A percentile compares a stretch with the other conserved stretches of the same genome.
Conservation (phyloP, 1,284 basidiomycete species). For the Irpex sp. region DNA sequence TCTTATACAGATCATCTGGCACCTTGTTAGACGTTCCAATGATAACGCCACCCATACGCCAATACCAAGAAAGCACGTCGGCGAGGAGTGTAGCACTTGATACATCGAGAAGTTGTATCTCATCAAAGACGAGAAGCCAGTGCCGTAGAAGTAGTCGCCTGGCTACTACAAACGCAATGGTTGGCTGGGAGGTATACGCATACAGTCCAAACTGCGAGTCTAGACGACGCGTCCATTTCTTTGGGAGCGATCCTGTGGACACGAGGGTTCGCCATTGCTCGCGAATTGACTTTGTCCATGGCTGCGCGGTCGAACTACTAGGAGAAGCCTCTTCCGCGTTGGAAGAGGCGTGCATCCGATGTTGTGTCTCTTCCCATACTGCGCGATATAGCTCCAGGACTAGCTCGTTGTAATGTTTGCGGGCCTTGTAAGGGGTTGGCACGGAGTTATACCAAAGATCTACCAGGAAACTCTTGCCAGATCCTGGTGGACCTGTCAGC, state of each 20-base stretch:
- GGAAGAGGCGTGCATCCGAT: slow-evolving; percentile 32
- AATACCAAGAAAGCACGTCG: slow-evolving; percentile 73
- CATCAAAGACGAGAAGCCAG: slow-evolving; percentile 65
- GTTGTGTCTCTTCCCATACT: slow-evolving; percentile 54
- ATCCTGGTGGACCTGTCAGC: slow-evolving; percentile 75
- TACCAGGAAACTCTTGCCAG: slow-evolving; percentile 70
- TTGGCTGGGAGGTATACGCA: slow-evolving; percentile 20
- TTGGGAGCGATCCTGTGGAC: slow-evolving; percentile 35
- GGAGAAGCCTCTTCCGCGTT: neutral
- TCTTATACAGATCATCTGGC: slow-evolving; percentile 67
- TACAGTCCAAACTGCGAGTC: slow-evolving; percentile 14
- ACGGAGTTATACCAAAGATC: slow-evolving; percentile 63
- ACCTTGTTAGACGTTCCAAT: slow-evolving; percentile 54
- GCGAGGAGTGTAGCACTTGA: slow-evolving; percentile 62
- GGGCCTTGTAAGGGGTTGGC: slow-evolving; percentile 55
- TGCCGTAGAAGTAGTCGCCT: slow-evolving; percentile 47
- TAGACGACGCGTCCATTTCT: slow-evolving; percentile 30
- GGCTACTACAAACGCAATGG: slow-evolving; percentile 42
- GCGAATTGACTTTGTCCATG: slow-evolving; percentile 36
- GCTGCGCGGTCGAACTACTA: slow-evolving; percentile 18
- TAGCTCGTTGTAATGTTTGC: slow-evolving; percentile 68
- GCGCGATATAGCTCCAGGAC: slow-evolving; percentile 66
- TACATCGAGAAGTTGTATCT: slow-evolving; percentile 71
- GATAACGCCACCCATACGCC: slow-evolving; percentile 72
- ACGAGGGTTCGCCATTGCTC: slow-evolving; percentile 31